Evolutionary conservation across 2,329 filamentous ascomycete genomes (phyloP).

Genomic region (Elsinoe fawcettii): DNA sequence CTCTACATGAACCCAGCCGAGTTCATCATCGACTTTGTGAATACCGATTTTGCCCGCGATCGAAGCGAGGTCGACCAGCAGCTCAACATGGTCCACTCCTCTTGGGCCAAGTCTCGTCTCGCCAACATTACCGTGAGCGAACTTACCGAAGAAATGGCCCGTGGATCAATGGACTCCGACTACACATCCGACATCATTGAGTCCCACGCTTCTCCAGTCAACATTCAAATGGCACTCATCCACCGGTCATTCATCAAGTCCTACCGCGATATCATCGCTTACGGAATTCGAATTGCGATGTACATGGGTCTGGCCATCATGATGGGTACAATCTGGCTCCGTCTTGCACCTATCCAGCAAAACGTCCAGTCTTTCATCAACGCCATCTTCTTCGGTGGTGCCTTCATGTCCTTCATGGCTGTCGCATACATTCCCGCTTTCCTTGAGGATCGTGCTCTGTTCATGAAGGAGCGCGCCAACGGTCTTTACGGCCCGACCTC

Average conservation of each 20-base stretch:
- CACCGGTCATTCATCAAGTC: conserved; percentile 77
- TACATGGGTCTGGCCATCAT: conserved; percentile 72
- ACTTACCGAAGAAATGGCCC: conserved; percentile 30
- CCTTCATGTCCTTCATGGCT: conserved; percentile 48
- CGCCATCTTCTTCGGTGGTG: conserved; percentile 55
- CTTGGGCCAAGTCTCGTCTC: conserved; percentile 47
- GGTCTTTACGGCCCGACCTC: conserved; percentile 68
- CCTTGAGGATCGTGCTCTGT: conserved; percentile 67
- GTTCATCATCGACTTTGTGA: conserved; percentile 69
- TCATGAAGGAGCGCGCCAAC: conserved; percentile 70
- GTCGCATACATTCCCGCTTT: conserved; percentile 78
- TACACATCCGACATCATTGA: conserved; percentile 26
- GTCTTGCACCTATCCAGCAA: conserved; percentile 58
- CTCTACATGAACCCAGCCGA: conserved; percentile 71
- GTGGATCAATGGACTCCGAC: conserved; percentile 28
- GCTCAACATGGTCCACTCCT: conserved; percentile 46
- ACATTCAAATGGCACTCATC: conserved; percentile 57
- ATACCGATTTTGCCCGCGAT: conserved; percentile 61
- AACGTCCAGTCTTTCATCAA: conserved; percentile 78
- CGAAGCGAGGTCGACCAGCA: conserved; percentile 40
- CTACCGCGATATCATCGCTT: conserved; percentile 75
- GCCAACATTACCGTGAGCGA: conserved; percentile 29
- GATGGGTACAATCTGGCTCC: conserved; percentile 83
- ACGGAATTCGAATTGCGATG: conserved; percentile 76
- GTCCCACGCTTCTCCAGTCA: conserved; percentile 38